phyloP scores from a whole-genome alignment of 441 rosid genomes.

The Raphanus hybrid region DNA sequence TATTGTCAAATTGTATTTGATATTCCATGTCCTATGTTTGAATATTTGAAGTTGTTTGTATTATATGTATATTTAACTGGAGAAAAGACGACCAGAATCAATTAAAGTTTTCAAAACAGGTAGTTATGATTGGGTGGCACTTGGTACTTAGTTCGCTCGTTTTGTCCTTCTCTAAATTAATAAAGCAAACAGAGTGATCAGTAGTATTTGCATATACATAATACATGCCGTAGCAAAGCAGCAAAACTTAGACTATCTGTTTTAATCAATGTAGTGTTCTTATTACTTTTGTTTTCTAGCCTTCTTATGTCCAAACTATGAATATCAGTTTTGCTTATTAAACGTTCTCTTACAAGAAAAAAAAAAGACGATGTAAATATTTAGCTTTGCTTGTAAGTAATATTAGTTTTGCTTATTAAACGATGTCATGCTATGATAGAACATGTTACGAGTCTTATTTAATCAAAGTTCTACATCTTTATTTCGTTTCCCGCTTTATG shows the following conservation, averaged over 20 bases:
- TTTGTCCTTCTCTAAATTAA: not conserved
- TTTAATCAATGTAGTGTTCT: not conserved
- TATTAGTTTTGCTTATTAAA: not conserved
- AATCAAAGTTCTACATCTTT: not conserved
- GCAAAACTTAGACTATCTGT: not conserved
- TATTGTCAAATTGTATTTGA: not conserved
- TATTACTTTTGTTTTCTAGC: conserved; percentile 12
- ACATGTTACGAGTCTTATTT: not conserved
- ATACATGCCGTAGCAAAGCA: conserved; percentile 21
- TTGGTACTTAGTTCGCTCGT: conserved; percentile 11
- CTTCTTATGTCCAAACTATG: not conserved
- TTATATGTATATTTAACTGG: not conserved
- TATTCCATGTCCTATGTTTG: not conserved
- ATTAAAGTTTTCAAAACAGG: conserved; percentile 7
- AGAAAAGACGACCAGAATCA: conserved; percentile 7
- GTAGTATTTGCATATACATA: not conserved
- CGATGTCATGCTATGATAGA: not conserved
- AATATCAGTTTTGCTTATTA: not conserved
- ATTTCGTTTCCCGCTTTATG: not conserved
- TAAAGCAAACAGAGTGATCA: not conserved
- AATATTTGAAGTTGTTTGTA: conserved; percentile 12
- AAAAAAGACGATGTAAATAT: no score
- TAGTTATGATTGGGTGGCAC: conserved; percentile 1
- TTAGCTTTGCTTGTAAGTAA: no score
- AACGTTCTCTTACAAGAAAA: not conserved